Percentiles rank a stretch among this genome's conserved stretches.
Conservation (phyloP, 768 basidiomycete species). For the Galerina sulciceps region DNA sequence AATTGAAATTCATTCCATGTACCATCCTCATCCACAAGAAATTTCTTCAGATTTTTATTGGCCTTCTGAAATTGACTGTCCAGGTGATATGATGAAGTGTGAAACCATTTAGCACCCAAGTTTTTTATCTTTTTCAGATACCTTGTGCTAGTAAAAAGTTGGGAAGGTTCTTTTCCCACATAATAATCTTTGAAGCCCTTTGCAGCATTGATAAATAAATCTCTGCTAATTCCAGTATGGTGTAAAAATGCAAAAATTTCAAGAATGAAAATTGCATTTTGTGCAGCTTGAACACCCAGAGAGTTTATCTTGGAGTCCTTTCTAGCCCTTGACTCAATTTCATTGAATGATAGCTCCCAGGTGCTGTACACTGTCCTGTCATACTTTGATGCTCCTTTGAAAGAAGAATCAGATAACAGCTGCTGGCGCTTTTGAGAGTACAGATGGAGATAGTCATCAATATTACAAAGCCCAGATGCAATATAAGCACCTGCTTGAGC, state of each 20-base stretch:
- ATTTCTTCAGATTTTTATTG: background rate
- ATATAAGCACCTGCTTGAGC: constrained; percentile 24
- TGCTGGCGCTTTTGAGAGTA: constrained; percentile 6
- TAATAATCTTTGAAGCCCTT: background rate
- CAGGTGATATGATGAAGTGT: background rate
- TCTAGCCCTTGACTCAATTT: constrained; percentile 12
- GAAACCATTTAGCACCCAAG: background rate
- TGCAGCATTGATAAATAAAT: constrained; percentile 14
- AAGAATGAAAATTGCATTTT: constrained; percentile 17
- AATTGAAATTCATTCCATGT: constrained; percentile 18
- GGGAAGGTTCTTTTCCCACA: background rate
- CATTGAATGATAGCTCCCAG: constrained; percentile 23
- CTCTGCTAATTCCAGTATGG: constrained; percentile 15
- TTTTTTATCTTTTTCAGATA: background rate
- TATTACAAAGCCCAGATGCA: constrained; percentile 10
- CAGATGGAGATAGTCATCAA: constrained; percentile 16
- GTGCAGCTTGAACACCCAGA: constrained; percentile 1
- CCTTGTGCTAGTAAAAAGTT: background rate
- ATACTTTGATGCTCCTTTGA: constrained; percentile 17
- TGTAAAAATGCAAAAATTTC: constrained; percentile 22
- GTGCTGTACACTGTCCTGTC: constrained; percentile 16
- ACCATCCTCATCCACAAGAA: background rate
- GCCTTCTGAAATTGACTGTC: background rate
- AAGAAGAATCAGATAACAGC: constrained; percentile 7
- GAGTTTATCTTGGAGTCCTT: background rate